Base-by-base conservation (phyloP, 1,139 yeast species). In the Kluyveromyces sp. region DNA sequence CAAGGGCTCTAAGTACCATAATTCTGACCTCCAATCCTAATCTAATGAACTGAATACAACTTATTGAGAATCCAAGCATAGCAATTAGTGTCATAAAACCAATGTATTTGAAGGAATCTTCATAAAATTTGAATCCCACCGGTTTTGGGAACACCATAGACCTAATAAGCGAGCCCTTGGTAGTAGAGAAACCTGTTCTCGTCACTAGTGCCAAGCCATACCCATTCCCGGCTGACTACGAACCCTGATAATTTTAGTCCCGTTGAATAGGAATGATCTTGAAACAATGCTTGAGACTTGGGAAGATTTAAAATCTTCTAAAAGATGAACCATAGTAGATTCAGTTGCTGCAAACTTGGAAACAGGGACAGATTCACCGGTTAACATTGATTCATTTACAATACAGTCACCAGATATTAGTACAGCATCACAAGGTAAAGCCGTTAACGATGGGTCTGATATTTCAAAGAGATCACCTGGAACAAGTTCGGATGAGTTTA, bases 331-430 rank as follows among this genome's bases (percentile, higher is more conserved):
- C 39, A 88, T 75, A 0, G 82, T 75, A 25, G 80, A 88, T 29
- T 75, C 76, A 0, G 76, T 70, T 2, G 95, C 89, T 3, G 84
- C 75, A 4, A 72, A 53, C 63, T 92, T 92, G 0, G 96, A 78
- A 2, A 92, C 96, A 0, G 99, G 98, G 1, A 92, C 97, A 48
- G 97, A 88, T 64, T 92, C 99, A 37, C 99, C 99, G 0, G 97
- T 92, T 32, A 90, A 74, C 95, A 90, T 90, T 7, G 96, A 85
- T 63, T 90, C 97, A 64, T 92, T 92, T 21, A 90, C 84, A 48
- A 92, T 88, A 64, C 95, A 87, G 61, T 89, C 97, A 45, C 98
- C 98, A 41, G 90, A 80, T 28, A 90, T 68, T 43, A 92, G 70
- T 21, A 94, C 67, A 1, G 96, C 85, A 66, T 94, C 98, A 63